A percentile compares a stretch with the other conserved stretches of the same genome.
phyloP scores from a whole-genome alignment of 805 yeast species.

The Kazachstania viticola region DNA sequence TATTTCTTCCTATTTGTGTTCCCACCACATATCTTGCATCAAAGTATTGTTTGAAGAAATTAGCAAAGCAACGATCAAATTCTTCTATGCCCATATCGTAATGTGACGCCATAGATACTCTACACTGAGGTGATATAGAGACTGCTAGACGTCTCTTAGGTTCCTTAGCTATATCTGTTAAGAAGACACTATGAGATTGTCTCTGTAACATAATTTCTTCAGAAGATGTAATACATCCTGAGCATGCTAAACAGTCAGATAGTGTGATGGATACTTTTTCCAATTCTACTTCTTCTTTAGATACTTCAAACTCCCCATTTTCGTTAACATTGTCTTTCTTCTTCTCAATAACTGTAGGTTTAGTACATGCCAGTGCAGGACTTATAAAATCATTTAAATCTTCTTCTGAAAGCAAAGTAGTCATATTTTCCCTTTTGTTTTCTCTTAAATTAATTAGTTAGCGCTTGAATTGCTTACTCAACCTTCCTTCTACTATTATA shows the following conservation, averaged over 20 bases:
- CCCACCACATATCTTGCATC: slow-evolving; percentile 74
- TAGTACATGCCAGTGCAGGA: slow-evolving; percentile 91
- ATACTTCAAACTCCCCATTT: slow-evolving; percentile 51
- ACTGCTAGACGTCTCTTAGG: slow-evolving; percentile 44
- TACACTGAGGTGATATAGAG: slow-evolving; percentile 74
- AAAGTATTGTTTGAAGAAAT: slow-evolving; percentile 41
- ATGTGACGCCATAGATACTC: slow-evolving; percentile 73
- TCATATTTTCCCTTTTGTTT: slow-evolving; percentile 42
- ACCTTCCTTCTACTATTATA: too few relatives aligned
- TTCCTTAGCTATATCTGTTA: slow-evolving; percentile 22
- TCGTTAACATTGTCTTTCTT: slow-evolving; percentile 3
- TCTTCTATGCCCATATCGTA: slow-evolving; percentile 38
- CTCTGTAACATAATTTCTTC: slow-evolving; percentile 86
- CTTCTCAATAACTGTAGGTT: slow-evolving; percentile 46
- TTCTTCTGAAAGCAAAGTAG: slow-evolving; percentile 77
- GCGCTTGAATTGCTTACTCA: too few relatives aligned
- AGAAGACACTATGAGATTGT: slow-evolving; percentile 74
- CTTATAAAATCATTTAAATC: slow-evolving; percentile 89
- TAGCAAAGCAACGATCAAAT: slow-evolving; percentile 50
- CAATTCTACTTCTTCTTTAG: slow-evolving; percentile 43
- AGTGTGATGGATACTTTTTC: slow-evolving; percentile 80
- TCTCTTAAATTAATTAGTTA: too few relatives aligned
- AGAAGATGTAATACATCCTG: slow-evolving; percentile 96
- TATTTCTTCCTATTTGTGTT: slow-evolving; percentile 65
- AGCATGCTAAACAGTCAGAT: slow-evolving; percentile 90